Conservation (phyloP, 2,329 filamentous ascomycete species). For the Calcarisporium arbuscula region DNA sequence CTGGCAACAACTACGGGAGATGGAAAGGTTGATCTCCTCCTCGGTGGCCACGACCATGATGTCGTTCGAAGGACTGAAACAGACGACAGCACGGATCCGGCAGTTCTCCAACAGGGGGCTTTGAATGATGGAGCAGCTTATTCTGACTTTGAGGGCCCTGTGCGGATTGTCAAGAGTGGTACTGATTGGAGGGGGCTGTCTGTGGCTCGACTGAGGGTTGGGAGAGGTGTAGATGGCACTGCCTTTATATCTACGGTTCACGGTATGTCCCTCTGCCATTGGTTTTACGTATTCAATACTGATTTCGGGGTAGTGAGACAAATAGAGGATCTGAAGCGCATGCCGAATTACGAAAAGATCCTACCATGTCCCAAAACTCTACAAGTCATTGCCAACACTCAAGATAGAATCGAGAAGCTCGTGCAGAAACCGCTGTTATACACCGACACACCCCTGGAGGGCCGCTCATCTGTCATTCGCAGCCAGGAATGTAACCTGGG, state of each 20-base stretch:
- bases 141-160: not conserved
- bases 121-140: not conserved
- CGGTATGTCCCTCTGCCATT: not conserved
- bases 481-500: slow-evolving; percentile 18
- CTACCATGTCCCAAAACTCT: slow-evolving; percentile 1
- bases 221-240: not conserved
- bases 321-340: too few species aligned
- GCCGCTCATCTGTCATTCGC: slow-evolving; percentile 12
- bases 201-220: slow-evolving; percentile 3
- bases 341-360: not conserved
- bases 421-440: slow-evolving; percentile 15
- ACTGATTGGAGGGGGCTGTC: slow-evolving; percentile 9
- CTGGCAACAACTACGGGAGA: slow-evolving; percentile 10
- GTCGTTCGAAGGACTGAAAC: slow-evolving; percentile 13
- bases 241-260: not conserved
- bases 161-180: slow-evolving; percentile 11
- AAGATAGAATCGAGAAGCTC: slow-evolving; percentile 11
- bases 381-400: slow-evolving; percentile 10
- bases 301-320: too few species aligned
- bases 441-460: slow-evolving; percentile 14
- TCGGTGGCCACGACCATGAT: slow-evolving; percentile 19
- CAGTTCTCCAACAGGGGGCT: slow-evolving; percentile 9
- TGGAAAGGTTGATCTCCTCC: slow-evolving; percentile 15
- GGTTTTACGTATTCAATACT: too few species aligned
- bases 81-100: slow-evolving; percentile 11